These are phyloP conservation scores for Didymosphaeria variabile DNA, from an alignment of 2,329 filamentous ascomycete genomes.

Conservation along the genomic window DNA sequence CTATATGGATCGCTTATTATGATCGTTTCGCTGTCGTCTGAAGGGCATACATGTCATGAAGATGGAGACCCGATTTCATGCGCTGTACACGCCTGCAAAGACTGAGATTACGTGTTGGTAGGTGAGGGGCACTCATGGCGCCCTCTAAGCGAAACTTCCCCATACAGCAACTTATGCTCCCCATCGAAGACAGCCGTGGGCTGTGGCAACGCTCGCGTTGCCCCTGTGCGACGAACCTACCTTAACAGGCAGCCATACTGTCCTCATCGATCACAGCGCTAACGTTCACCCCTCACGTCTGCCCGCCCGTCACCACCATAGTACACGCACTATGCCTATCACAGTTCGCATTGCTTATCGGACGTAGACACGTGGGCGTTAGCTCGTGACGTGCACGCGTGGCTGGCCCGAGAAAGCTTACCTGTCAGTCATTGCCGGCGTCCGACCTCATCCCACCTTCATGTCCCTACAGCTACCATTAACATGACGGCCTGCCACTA, in stretches of 20 bases:
- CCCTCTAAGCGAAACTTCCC: constrained; percentile 13
- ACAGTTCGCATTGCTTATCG: constrained; percentile 14
- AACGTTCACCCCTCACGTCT: constrained; percentile 15
- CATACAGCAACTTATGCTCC: constrained; percentile 4
- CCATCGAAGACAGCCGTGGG: constrained; percentile 14
- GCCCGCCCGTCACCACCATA: not conserved
- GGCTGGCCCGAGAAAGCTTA: constrained; percentile 8
- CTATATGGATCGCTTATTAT: no score
- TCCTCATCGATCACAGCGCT: constrained; percentile 12
- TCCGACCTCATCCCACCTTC: constrained; percentile 18
- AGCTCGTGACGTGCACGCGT: constrained; percentile 16
- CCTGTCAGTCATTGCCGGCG: constrained; percentile 4
- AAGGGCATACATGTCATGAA: no score
- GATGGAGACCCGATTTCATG: no score
- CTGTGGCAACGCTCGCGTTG: constrained; percentile 14
- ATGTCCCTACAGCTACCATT: not conserved
- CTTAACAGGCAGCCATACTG: constrained; percentile 8
- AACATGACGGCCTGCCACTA: constrained; percentile 9
- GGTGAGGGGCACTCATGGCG: not conserved
- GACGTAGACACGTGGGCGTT: constrained; percentile 17
- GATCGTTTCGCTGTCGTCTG: no score
- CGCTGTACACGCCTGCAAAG: no score
- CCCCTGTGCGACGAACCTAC: constrained; percentile 10
- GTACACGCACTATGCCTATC: constrained; percentile 15
- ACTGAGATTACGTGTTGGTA: not conserved